These are phyloP conservation scores for Aquilaria sinensis DNA, from an alignment of 345 rosid species.

Conservation along the genomic window DNA sequence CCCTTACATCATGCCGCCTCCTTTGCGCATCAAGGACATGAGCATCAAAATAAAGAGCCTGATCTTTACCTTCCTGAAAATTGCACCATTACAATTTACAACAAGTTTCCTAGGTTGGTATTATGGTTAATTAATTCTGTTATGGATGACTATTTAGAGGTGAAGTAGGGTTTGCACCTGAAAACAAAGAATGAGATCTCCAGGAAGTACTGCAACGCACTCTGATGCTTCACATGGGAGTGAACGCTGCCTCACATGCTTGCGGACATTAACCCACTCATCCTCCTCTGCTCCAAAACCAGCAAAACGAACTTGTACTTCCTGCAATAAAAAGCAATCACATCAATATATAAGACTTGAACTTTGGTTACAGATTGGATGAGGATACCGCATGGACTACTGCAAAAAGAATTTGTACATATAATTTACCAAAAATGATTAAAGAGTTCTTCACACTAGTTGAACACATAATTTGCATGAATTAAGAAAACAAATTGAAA, in stretches of 20 bases:
- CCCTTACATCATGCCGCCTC: constrained; percentile 95
- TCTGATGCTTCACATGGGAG: constrained; percentile 99
- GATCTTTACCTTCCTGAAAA: constrained; percentile 97
- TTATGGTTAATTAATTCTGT: too few species aligned
- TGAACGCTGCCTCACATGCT: constrained; percentile 82
- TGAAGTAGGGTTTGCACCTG: constrained; percentile 44
- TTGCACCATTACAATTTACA: neutral
- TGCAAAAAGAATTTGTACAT: too few species aligned
- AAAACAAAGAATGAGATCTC: constrained; percentile 96
- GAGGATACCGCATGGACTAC: too few species aligned
- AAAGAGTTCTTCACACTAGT: too few species aligned
- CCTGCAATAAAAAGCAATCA: constrained; percentile 33
- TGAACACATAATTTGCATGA: too few species aligned
- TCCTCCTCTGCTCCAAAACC: constrained; percentile 98
- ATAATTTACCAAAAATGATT: too few species aligned
- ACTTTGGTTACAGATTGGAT: too few species aligned
- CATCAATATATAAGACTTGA: too few species aligned
- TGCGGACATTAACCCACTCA: constrained; percentile 90
- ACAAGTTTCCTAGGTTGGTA: too few species aligned
- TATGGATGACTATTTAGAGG: neutral
- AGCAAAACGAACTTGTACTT: constrained; percentile 86
- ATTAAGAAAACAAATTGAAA: too few species aligned
- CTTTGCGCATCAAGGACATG: constrained; percentile 97
- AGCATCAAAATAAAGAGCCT: constrained; percentile 96
- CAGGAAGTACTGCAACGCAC: constrained; percentile 96